A percentile compares a stretch with the other conserved stretches of the same genome.
These are phyloP conservation scores for Eutrema salsugineum DNA, from an alignment of 441 rosid genomes.

Conservation along the genomic window DNA sequence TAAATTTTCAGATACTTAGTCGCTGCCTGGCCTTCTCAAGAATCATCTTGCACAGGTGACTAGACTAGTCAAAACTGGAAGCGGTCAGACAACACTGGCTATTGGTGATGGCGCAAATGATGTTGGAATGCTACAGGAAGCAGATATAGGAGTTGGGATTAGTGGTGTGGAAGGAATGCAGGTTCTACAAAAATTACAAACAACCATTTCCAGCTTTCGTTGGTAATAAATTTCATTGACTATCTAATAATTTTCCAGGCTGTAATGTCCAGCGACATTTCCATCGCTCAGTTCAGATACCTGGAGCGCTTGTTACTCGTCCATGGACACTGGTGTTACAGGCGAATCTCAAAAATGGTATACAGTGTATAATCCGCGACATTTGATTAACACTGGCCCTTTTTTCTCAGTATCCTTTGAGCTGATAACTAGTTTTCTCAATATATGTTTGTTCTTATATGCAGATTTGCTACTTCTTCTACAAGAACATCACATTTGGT, in stretches of 20 bases:
- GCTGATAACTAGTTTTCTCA: slow-evolving; percentile 5
- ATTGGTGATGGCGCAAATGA: slow-evolving; percentile 83
- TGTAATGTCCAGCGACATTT: slow-evolving; percentile 75
- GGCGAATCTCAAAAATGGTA: slow-evolving; percentile 73
- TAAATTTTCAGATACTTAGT: background rate
- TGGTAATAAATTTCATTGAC: background rate
- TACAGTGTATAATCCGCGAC: background rate
- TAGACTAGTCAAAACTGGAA: slow-evolving; percentile 58
- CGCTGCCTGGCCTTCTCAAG: background rate
- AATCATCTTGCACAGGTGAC: slow-evolving; percentile 48
- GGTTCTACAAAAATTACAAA: slow-evolving; percentile 39
- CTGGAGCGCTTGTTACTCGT: slow-evolving; percentile 72
- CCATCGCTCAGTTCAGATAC: slow-evolving; percentile 70
- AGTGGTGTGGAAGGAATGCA: slow-evolving; percentile 91
- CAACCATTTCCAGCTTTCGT: background rate
- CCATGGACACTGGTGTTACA: slow-evolving; percentile 83
- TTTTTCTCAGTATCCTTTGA: background rate
- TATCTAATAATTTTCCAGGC: slow-evolving; percentile 43
- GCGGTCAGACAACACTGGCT: slow-evolving; percentile 58
- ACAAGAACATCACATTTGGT: slow-evolving; percentile 68
- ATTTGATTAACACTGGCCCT: background rate
- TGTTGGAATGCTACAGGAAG: slow-evolving; percentile 86
- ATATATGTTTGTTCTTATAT: slow-evolving; percentile 11
- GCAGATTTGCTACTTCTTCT: slow-evolving; percentile 83
- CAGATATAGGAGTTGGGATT: slow-evolving; percentile 74